phyloP scores from a whole-genome alignment of 805 yeast genomes.

The Myxozyma mucilagina region DNA sequence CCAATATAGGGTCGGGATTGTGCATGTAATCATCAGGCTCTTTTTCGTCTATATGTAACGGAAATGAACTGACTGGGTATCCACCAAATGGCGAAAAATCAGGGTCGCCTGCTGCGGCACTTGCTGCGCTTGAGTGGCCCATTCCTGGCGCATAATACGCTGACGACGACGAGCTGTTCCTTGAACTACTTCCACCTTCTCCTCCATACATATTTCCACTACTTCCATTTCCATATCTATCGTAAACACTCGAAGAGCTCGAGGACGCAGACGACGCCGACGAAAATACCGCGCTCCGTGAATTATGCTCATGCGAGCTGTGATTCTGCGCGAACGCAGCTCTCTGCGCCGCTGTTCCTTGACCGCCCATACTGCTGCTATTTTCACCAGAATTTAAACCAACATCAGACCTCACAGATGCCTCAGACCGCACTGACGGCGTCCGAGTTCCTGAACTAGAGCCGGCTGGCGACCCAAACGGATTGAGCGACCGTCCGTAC shows the following conservation, averaged over 20 bases:
- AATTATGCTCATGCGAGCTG: conserved; percentile 25
- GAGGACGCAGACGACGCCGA: conserved; percentile 22
- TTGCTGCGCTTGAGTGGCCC: conserved; percentile 26
- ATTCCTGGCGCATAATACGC: conserved; percentile 19
- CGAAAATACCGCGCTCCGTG: conserved; percentile 29
- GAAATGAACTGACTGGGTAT: conserved; percentile 90
- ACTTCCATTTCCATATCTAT: neutral
- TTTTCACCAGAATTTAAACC: conserved; percentile 1
- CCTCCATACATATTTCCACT: too few species aligned
- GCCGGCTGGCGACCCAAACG: conserved; percentile 29
- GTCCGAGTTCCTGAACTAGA: conserved; percentile 17
- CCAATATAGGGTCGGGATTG: conserved; percentile 93
- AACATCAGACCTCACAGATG: conserved; percentile 22
- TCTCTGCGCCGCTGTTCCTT: conserved; percentile 2
- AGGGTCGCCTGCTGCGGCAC: conserved; percentile 37
- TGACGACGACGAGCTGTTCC: conserved; percentile 16
- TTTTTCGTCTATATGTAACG: conserved; percentile 85
- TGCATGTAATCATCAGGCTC: conserved; percentile 94
- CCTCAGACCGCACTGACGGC: conserved; percentile 26
- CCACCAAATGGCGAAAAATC: conserved; percentile 84
- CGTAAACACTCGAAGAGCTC: conserved; percentile 12
- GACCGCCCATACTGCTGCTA: neutral
- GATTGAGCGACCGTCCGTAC: conserved; percentile 16
- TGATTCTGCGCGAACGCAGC: conserved; percentile 19
- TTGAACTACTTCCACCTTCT: neutral